phyloP scores from a whole-genome alignment of 192 early-diverging fungal genomes.

The Haplosporangium gracile region DNA sequence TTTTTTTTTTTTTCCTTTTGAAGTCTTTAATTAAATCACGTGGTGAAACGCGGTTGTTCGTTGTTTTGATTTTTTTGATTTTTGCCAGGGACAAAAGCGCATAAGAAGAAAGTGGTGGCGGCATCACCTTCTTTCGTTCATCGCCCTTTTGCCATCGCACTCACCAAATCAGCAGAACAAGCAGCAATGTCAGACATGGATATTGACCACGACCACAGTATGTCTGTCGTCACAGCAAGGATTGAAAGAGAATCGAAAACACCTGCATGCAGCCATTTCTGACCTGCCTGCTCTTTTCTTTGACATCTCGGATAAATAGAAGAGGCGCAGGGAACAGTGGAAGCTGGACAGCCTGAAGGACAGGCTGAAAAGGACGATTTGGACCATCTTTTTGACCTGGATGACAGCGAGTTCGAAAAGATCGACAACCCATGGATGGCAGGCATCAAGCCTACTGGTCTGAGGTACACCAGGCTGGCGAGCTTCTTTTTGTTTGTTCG shows the following conservation, averaged over 20 bases:
- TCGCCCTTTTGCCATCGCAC: neutral
- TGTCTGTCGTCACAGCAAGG: neutral
- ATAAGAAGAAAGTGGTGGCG: neutral
- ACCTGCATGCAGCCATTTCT: neutral
- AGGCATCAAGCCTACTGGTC: neutral
- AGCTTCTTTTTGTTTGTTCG: neutral
- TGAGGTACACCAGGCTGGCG: neutral
- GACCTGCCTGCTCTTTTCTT: neutral
- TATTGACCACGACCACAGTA: slow-evolving; percentile 24
- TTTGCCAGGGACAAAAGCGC: no score
- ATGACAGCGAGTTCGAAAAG: slow-evolving; percentile 16
- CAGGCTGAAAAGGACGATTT: slow-evolving; percentile 14
- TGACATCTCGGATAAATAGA: neutral
- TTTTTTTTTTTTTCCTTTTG: neutral
- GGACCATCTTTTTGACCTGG: slow-evolving; percentile 37
- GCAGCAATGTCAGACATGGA: slow-evolving; percentile 38
- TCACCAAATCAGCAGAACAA: neutral
- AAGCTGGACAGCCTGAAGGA: slow-evolving; percentile 29
- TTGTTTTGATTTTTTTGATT: slow-evolving; percentile 20
- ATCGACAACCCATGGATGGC: slow-evolving; percentile 15
- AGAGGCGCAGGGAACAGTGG: slow-evolving; percentile 6
- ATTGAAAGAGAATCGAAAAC: neutral
- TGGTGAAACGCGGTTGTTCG: slow-evolving; percentile 8
- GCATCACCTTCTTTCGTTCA: neutral
- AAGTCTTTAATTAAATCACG: slow-evolving; percentile 23